Evolutionary conservation across 2,329 filamentous ascomycete genomes (phyloP), one percentile per base, ranked within the genome.

Genomic region (Hymenoscyphus linearis): DNA sequence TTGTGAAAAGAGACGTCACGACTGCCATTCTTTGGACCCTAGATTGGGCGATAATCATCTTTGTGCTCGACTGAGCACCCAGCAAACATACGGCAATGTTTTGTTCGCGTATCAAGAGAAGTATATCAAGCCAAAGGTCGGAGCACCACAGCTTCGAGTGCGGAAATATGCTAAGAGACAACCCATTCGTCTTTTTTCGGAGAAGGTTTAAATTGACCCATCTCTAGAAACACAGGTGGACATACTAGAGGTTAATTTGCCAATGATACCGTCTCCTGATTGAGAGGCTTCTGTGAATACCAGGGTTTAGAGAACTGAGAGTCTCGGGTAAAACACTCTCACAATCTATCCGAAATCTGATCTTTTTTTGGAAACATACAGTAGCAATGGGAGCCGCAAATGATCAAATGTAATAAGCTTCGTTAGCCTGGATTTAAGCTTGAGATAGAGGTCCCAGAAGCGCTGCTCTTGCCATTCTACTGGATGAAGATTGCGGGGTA

Each of bases 71-170:
- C 50, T 31, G 50, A 12, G 50, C 50, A 52, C 50, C 13, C 16
- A 52, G 26, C 13, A 52, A 25, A 52, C 25, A 31, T 31, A 16
- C 10, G 25, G 16, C 7, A 25, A 47, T 47, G 40, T 47, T 53
- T 53, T 34, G 31, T 53, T 34, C 31, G 52, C 52, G 25, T 53
- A 25, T 34, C 52, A 34, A 57, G 36, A 44, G 34, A 57, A 57
- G 7, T 36, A 36, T n/a, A 18, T 55, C n/a, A n/a, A n/a, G n/a
- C n/a, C n/a, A n/a, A 40, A 40, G 18, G 37, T 25, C 40, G 22
- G 40, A 22, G n/a, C 3, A 18, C 22, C 40, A 10, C n/a, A 47
- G 40, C 40, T 18, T n/a, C 40, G 40, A 44, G 6, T 13, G 6
- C 13, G 4, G 10, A 44, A 44, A 44, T 16, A 2, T 18, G 18